Conservation (phyloP, 1,284 basidiomycete species). For the Heliocybe sulcata region DNA sequence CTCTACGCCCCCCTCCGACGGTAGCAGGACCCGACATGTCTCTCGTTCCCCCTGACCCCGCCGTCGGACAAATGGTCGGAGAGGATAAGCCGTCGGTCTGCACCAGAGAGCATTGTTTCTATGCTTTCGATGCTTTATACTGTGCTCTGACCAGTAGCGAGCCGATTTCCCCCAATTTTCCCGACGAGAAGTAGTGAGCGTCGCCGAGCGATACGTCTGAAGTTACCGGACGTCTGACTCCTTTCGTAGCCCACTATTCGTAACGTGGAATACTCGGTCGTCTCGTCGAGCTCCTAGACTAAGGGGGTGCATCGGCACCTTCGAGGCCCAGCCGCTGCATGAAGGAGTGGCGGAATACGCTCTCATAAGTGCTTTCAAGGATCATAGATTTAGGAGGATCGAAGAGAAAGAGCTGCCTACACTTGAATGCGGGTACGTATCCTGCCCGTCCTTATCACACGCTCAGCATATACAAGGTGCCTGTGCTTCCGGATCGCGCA, state of each 20-base stretch:
- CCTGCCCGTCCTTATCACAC: constrained; percentile 2
- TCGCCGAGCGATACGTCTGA: neutral
- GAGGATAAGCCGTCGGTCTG: constrained; percentile 28
- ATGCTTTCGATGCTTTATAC: constrained; percentile 75
- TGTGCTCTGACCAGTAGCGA: constrained; percentile 53
- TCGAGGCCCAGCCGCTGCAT: constrained; percentile 70
- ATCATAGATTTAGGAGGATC: constrained; percentile 68
- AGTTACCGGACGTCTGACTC: constrained; percentile 4
- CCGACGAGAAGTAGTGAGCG: constrained; percentile 67
- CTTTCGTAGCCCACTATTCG: constrained; percentile 79
- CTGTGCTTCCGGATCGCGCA: constrained; percentile 19
- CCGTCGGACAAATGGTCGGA: neutral
- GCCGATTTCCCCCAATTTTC: constrained; percentile 51
- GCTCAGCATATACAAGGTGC: constrained; percentile 3
- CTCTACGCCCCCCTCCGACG: neutral
- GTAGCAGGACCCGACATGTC: neutral
- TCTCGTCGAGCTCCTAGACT: constrained; percentile 57
- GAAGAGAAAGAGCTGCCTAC: constrained; percentile 66
- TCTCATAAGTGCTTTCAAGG: constrained; percentile 75
- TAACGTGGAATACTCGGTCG: constrained; percentile 86
- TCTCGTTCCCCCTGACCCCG: constrained; percentile 1
- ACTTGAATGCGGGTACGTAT: constrained; percentile 80
- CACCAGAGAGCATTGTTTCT: constrained; percentile 65
- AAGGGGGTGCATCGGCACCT: constrained; percentile 94
- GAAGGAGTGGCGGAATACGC: constrained; percentile 88